Conservation (phyloP, 2,329 filamentous ascomycete genomes). For the Paecilomyces variotii region DNA sequence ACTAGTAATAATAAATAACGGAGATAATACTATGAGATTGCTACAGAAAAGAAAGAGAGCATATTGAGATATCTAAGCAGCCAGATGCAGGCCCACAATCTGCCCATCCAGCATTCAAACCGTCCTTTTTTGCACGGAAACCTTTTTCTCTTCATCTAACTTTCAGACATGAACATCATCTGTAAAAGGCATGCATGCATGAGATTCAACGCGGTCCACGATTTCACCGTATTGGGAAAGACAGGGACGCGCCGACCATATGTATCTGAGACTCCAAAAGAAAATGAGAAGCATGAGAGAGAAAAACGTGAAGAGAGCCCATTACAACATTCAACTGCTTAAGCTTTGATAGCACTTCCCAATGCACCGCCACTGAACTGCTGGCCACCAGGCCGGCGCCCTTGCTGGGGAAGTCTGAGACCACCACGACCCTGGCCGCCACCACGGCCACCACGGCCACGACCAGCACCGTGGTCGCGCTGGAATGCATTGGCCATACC, state of each 20-base stretch:
- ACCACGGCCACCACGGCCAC: slow-evolving; percentile 49
- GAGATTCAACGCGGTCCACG: neutral
- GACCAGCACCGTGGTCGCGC: slow-evolving; percentile 71
- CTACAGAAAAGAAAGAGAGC: neutral
- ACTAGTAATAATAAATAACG: neutral
- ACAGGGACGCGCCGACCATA: neutral
- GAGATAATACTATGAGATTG: neutral
- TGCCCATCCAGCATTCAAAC: neutral
- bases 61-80: neutral
- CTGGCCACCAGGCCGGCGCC: slow-evolving; percentile 40
- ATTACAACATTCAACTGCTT: slow-evolving; percentile 16
- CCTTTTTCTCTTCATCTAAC: slow-evolving; percentile 6
- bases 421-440: slow-evolving; percentile 31
- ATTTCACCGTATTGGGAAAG: neutral
- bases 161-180: slow-evolving; percentile 14
- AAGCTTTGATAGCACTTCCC: slow-evolving; percentile 44
- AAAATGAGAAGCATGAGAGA: slow-evolving; percentile 5
- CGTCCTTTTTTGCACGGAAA: slow-evolving; percentile 1
- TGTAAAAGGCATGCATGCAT: slow-evolving; percentile 12
- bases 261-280: slow-evolving; percentile 18
- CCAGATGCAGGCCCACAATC: neutral
- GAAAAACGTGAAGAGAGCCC: neutral
- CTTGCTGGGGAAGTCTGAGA: slow-evolving; percentile 27
- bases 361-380: slow-evolving; percentile 44
- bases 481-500: slow-evolving; percentile 94